These are phyloP conservation scores for Gleditsia sinensis DNA, from an alignment of 306 rosid species.

Conservation along the genomic window DNA sequence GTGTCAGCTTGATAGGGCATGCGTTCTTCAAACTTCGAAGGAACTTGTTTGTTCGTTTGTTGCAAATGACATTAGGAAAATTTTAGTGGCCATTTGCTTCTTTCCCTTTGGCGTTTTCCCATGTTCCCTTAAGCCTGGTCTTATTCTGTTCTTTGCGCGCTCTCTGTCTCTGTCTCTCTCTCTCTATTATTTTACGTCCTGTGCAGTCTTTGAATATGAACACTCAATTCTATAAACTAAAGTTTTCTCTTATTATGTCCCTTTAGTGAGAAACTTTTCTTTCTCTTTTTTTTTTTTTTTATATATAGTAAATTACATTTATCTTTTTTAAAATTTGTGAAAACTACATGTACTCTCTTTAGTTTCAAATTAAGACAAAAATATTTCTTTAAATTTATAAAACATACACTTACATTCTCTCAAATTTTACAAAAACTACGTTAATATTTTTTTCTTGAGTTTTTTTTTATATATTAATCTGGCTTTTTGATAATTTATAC, in stretches of 20 bases:
- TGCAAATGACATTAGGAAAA: background rate
- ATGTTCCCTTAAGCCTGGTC: slow-evolving; percentile 41
- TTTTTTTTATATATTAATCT: too few species aligned
- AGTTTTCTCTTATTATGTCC: slow-evolving; percentile 4
- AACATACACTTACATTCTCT: too few species aligned
- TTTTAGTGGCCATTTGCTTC: slow-evolving; percentile 37
- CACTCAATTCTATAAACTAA: slow-evolving; percentile 40
- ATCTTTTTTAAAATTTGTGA: too few species aligned
- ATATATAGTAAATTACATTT: too few species aligned
- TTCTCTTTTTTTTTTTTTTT: background rate
- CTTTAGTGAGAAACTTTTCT: slow-evolving; percentile 27
- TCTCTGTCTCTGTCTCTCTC: background rate
- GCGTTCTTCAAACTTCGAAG: slow-evolving; percentile 60
- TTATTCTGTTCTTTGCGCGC: slow-evolving; percentile 38
- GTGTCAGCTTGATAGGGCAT: slow-evolving; percentile 68
- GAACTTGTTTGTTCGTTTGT: slow-evolving; percentile 31
- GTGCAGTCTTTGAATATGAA: slow-evolving; percentile 28
- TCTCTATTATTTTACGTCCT: background rate
- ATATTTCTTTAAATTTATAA: too few species aligned
- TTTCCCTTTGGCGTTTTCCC: slow-evolving; percentile 66
- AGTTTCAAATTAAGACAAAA: too few species aligned
- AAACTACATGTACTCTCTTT: too few species aligned
- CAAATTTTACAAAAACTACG: too few species aligned
- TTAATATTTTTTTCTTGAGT: too few species aligned
- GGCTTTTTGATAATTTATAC: too few species aligned